A percentile compares a stretch with the other conserved stretches of the same genome.
phyloP scores from a whole-genome alignment of 1,284 basidiomycete species.

The Cystobasidium sp. region DNA sequence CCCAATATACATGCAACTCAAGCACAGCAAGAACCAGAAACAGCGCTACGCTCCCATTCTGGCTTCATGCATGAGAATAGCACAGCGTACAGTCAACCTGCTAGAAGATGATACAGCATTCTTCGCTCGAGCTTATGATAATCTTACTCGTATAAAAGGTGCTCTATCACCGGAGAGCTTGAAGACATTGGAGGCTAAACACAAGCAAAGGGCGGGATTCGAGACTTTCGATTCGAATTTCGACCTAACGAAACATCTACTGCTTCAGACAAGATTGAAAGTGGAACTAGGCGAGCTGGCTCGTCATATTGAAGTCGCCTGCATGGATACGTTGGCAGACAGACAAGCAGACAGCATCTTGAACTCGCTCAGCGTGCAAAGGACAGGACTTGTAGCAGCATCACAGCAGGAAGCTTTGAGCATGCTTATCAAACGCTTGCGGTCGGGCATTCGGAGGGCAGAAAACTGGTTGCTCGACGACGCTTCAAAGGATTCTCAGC shows the following conservation, averaged over 20 bases:
- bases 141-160: not conserved
- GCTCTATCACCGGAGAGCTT: conserved; percentile 2
- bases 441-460: not conserved
- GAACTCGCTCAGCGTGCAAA: not conserved
- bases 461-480: conserved; percentile 6
- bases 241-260: conserved; percentile 1
- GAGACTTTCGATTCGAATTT: not conserved
- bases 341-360: not conserved
- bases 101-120: conserved; percentile 11
- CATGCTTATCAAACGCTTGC: too few species aligned
- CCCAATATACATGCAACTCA: conserved; percentile 22
- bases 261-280: conserved; percentile 12
- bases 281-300: conserved; percentile 12
- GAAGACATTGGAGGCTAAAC: too few species aligned
- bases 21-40: conserved; percentile 4
- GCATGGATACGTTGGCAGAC: not conserved
- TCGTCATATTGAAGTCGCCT: conserved; percentile 8
- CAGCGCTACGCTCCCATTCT: conserved; percentile 4
- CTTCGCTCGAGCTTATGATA: conserved; percentile 14
- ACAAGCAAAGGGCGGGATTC: not conserved
- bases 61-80: not conserved
- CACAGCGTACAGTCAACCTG: not conserved
- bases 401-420: too few species aligned
- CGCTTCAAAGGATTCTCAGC: not conserved
- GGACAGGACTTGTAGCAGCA: not conserved